Evolutionary conservation across 1,139 yeast species (phyloP).

Genomic region (Lodderomyces margitis): DNA sequence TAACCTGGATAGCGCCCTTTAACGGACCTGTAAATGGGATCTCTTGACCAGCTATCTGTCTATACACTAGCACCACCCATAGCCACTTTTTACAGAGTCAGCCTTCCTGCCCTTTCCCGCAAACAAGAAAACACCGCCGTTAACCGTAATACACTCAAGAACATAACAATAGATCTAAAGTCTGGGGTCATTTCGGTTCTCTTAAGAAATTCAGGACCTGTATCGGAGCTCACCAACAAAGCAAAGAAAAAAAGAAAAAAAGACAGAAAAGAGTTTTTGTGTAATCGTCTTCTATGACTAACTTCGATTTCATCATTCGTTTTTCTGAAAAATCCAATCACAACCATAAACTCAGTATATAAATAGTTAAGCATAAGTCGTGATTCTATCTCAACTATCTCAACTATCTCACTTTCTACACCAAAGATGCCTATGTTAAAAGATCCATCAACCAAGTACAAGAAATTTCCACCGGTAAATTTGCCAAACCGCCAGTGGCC

Average conservation of each 20-base stretch:
- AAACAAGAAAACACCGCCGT: not conserved
- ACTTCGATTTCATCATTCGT: not conserved
- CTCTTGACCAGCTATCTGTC: too few relatives aligned
- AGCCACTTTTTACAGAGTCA: too few relatives aligned
- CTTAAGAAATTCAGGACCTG: not conserved
- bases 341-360: not conserved
- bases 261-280: not conserved
- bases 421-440: conserved; percentile 33
- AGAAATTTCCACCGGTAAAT: conserved; percentile 61
- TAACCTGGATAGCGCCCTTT: too few relatives aligned
- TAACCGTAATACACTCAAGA: not conserved
- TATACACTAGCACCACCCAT: too few relatives aligned
- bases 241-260: not conserved
- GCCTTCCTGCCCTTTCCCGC: too few relatives aligned
- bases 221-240: too few relatives aligned
- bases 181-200: not conserved
- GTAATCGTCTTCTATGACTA: not conserved
- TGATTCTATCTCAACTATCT: not conserved
- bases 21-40: too few relatives aligned
- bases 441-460: conserved; percentile 80
- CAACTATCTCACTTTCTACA: not conserved
- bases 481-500: conserved; percentile 91
- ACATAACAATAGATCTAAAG: not conserved
- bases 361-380: not conserved
- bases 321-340: conserved; percentile 2